Base-by-base conservation (phyloP, 768 basidiomycete species). In the Leccinum disarticulatum region DNA sequence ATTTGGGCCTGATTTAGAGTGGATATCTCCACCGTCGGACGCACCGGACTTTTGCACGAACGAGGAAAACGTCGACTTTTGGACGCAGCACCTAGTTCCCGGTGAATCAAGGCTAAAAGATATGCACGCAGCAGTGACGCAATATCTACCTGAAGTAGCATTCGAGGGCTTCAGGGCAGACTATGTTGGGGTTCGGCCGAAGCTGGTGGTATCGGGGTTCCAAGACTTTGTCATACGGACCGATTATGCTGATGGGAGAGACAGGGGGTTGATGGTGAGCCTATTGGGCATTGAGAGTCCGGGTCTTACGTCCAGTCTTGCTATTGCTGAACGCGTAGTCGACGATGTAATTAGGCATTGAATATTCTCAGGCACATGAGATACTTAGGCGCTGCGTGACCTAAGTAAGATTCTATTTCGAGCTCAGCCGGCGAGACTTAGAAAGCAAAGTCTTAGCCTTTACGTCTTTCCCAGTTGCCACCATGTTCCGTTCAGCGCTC, bases 1-100 rank as follows among this genome's bases (percentile, higher is more conserved):
- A 31, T 98, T 98, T 73, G 96, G 96, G 0, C 96, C 96, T 5
- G 93, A 98, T 68, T 80, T 97, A 15, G 89, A 97, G 70, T 93
- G 91, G 90, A 79, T 97, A 65, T 77, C 81, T 3, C 85, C 87
- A 3, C 81, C 82, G 27, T 58, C 71, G 6, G 51, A 63, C 22
- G 63, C 67, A 52, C 56, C 54, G 6, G 67, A 71, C 19, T 71
- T 71, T 27, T 69, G 74, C 27, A 49, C 25, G 35, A 61, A 78
- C 38, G 72, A 80, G 57, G 78, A 80, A 19, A 82, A 83, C 35
- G 74, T 79, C 1, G 89, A 95, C 62, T 95, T 92, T 68, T 97
- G 95, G 95, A 77, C 73, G 25, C 75, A 76, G 43, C 79, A 87
- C 68, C 76, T 96, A 49, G 74, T 80, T 14, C 87, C 88, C 3